Evolutionary conservation across 805 yeast species (phyloP), one percentile per base, ranked within the genome.

Genomic region (Alloascoidea hylecoeti): DNA sequence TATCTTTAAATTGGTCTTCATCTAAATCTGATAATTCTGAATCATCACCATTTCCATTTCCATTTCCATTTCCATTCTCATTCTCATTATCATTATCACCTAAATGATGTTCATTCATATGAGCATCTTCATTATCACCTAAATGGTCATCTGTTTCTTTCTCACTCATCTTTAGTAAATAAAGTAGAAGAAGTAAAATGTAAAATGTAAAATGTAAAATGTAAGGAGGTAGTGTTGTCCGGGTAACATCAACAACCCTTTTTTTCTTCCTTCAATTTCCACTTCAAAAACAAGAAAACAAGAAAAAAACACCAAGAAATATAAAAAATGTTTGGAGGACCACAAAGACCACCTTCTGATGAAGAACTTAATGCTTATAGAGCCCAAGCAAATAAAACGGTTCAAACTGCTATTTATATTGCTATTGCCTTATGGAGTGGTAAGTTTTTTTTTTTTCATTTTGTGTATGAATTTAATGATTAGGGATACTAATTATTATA

Each of bases 331-430:
- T 64, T 61, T 51, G 70, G 68, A 37, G 58, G 67, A 46, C 66
- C 75, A 46, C 78, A 72, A 49, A 70, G 72, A 50, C 63, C 64
- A 46, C 60, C 61, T 37, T 61, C 70, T 47, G 84, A 77, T 51
- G 82, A 75, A 49, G 77, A 76, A 57, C 77, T 72, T 63, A 75
- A 69, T 52, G 53, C 68, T 40, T 85, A 77, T 53, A 77, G 78
- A 57, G 66, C 70, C 50, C 69, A 66, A 47, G 74, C 83, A 38
- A 61, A 65, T 49, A 64, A 66, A 44, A 78, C 83, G 36, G 57
- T 80, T 47, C 61, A 60, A 47, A 60, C 66, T 35, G 83, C 88
- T 16, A 75, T 73, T 35, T 56, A 68, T 45, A 60, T 78, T 42
- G 83, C 84, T 36, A 71, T 76, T 43, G 74, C 75, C 16, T 66